Evolutionary conservation across 1,284 basidiomycete species (phyloP).

Genomic region (Boletus hoseneyae): DNA sequence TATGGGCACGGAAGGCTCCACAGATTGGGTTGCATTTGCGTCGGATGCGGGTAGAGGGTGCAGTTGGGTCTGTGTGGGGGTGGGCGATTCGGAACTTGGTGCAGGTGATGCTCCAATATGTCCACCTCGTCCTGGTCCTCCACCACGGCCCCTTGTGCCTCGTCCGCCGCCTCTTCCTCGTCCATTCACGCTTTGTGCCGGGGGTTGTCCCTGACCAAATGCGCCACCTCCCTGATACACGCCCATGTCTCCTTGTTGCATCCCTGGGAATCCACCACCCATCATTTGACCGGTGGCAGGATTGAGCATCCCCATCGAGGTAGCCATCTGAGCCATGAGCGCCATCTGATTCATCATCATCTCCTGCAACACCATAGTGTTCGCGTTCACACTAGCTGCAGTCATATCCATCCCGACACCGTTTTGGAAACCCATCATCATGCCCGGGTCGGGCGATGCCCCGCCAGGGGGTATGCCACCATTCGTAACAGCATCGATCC

Average conservation of each 20-base stretch:
- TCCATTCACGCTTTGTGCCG: conserved; percentile 29
- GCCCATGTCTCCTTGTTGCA: conserved; percentile 55
- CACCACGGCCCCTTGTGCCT: conserved; percentile 38
- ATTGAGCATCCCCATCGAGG: conserved; percentile 68
- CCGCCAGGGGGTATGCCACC: conserved; percentile 40
- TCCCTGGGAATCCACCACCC: conserved; percentile 48
- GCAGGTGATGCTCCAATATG: conserved; percentile 24
- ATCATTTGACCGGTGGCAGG: conserved; percentile 50
- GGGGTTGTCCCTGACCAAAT: conserved; percentile 37
- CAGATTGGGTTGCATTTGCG: conserved; percentile 24
- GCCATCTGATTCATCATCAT: conserved; percentile 87
- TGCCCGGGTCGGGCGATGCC: conserved; percentile 45
- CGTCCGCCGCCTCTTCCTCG: conserved; percentile 36
- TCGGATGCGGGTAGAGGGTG: conserved; percentile 28
- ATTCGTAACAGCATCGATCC: conserved; percentile 72
- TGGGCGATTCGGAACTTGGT: conserved; percentile 26
- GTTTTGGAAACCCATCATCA: conserved; percentile 57
- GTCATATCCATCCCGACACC: conserved; percentile 59
- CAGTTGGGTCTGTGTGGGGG: conserved; percentile 17
- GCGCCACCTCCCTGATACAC: conserved; percentile 42
- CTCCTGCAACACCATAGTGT: conserved; percentile 73
- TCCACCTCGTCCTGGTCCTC: conserved; percentile 27
- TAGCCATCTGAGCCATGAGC: conserved; percentile 78
- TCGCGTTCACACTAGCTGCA: conserved; percentile 42
- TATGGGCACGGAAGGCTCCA: conserved; percentile 35